A percentile compares a stretch with the other conserved stretches of the same genome.
phyloP scores from a whole-genome alignment of 805 yeast species.

The Yamadazyma takamatsuzukensis region DNA sequence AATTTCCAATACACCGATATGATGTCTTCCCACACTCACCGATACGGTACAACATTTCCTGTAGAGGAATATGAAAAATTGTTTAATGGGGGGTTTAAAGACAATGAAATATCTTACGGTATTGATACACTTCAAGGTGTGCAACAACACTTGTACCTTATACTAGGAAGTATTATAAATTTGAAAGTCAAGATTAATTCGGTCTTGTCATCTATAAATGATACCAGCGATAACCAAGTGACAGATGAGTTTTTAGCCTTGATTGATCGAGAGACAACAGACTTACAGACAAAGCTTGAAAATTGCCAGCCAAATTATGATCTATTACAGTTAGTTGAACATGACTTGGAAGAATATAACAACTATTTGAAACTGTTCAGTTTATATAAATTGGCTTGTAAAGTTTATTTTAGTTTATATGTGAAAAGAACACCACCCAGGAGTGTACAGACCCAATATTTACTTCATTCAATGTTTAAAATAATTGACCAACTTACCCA shows the following conservation, averaged over 20 bases:
- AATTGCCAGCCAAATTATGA: constrained; percentile 4
- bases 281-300: constrained; percentile 4
- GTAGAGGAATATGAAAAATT: constrained; percentile 13
- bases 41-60: constrained; percentile 14
- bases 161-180: constrained; percentile 15
- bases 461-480: constrained; percentile 3
- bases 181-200: constrained; percentile 5
- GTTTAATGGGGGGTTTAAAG: constrained; percentile 10
- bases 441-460: constrained; percentile 4
- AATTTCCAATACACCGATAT: constrained; percentile 20
- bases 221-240: not conserved
- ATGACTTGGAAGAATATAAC: not conserved
- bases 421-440: constrained; percentile 5
- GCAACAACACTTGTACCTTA: constrained; percentile 15
- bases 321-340: constrained; percentile 2
- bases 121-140: constrained; percentile 24
- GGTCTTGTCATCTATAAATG: not conserved
- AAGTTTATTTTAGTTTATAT: constrained; percentile 7
- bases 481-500: constrained; percentile 4
- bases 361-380: constrained; percentile 2
- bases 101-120: constrained; percentile 15
- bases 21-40: constrained; percentile 13
- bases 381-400: constrained; percentile 2
- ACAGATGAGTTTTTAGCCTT: not conserved
- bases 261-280: not conserved